These are phyloP conservation scores for Yamadazyma dushanensis DNA, from an alignment of 1,139 yeast species.

Conservation along the genomic window DNA sequence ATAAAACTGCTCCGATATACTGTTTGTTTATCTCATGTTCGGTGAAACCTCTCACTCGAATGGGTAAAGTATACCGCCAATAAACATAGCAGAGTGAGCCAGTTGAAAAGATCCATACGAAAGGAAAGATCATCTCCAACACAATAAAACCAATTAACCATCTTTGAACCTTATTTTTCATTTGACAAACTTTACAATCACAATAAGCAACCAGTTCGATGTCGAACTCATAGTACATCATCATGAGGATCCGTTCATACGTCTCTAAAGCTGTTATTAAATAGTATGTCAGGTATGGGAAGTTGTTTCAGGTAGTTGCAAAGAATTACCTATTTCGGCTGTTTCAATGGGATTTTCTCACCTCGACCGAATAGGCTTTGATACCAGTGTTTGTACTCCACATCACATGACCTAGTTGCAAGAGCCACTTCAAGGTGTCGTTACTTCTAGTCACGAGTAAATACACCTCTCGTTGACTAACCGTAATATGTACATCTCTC, in stretches of 20 bases:
- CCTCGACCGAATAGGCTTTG: too few species aligned
- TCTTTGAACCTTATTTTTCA: slow-evolving; percentile 1
- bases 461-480: too few species aligned
- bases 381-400: too few species aligned
- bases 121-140: slow-evolving; percentile 7
- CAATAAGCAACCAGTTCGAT: slow-evolving; percentile 8
- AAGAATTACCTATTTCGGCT: slow-evolving; percentile 9
- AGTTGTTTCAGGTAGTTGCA: slow-evolving; percentile 1
- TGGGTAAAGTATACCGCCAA: slow-evolving; percentile 4
- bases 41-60: slow-evolving; percentile 6
- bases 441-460: too few species aligned
- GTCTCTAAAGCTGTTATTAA: background rate
- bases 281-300: background rate
- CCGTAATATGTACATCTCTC: background rate
- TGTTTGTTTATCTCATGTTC: slow-evolving; percentile 6
- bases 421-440: too few species aligned
- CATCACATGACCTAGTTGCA: too few species aligned
- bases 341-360: slow-evolving; percentile 7
- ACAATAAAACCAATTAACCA: background rate
- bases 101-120: slow-evolving; percentile 7
- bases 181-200: slow-evolving; percentile 9
- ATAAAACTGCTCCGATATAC: slow-evolving; percentile 1
- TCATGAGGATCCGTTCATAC: background rate
- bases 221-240: slow-evolving; percentile 8
- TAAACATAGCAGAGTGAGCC: slow-evolving; percentile 1